Evolutionary conservation across 495 filamentous ascomycete species (phyloP).

Genomic region (Talaromyces nanjingensis): DNA sequence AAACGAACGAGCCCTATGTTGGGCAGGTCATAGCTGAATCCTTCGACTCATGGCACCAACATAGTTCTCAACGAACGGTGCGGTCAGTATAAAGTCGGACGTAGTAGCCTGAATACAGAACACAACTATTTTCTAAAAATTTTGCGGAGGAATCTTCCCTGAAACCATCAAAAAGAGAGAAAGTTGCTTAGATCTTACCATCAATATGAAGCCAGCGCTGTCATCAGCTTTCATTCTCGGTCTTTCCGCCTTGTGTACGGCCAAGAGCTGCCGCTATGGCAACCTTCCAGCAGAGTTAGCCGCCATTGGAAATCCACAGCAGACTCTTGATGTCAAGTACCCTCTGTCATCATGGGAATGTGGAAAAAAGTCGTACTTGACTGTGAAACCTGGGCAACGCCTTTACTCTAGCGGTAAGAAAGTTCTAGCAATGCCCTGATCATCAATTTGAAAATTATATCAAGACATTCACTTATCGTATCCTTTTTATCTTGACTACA

Average conservation of each 20-base stretch:
- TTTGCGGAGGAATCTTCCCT: not conserved
- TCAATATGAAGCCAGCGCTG: slow-evolving; percentile 7
- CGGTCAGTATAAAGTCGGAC: not conserved
- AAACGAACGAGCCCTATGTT: not conserved
- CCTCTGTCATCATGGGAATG: not conserved
- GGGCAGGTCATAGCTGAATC: not conserved
- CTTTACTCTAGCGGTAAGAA: not conserved
- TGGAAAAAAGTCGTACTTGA: not conserved
- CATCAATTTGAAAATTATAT: too few relatives aligned
- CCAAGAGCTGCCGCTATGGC: not conserved
- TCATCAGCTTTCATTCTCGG: not conserved
- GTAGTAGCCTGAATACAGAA: not conserved
- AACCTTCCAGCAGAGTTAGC: not conserved
- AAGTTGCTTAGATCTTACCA: not conserved
- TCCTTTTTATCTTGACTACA: too few relatives aligned
- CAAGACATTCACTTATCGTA: too few relatives aligned
- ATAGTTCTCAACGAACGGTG: not conserved
- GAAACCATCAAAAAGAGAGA: not conserved
- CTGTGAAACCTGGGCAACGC: not conserved
- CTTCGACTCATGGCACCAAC: not conserved
- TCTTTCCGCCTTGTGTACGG: not conserved
- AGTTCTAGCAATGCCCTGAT: too few relatives aligned
- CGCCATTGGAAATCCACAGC: not conserved
- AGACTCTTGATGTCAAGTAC: not conserved
- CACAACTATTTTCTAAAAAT: not conserved